Evolutionary conservation across 305 asterid species (phyloP).

Genomic region (Fraxinus dipetala): DNA sequence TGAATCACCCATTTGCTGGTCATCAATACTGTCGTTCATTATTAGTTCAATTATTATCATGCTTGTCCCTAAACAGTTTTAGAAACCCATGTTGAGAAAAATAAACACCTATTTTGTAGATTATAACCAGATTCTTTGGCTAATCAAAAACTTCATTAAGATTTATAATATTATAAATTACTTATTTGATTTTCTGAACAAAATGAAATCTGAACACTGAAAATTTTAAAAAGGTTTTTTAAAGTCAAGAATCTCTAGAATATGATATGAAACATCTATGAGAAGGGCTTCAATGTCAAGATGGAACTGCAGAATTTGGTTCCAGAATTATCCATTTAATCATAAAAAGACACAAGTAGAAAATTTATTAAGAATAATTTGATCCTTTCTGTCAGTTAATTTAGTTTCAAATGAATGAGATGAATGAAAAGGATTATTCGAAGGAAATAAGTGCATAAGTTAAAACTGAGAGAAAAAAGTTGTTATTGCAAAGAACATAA

Average conservation of each 20-base stretch:
- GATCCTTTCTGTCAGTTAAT: background rate
- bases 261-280: background rate
- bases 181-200: background rate
- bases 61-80: background rate
- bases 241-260: background rate
- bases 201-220: background rate
- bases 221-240: background rate
- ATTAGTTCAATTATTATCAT: background rate
- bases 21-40: background rate
- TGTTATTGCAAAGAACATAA: background rate
- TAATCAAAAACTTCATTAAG: background rate
- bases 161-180: background rate
- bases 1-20: background rate
- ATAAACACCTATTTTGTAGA: background rate
- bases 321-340: background rate
- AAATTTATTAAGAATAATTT: background rate
- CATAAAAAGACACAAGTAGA: background rate
- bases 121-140: background rate
- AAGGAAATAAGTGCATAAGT: background rate
- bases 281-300: background rate
- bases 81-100: background rate
- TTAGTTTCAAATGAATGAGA: background rate
- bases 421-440: background rate
- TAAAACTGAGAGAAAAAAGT: background rate
- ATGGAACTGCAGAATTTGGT: background rate